These are phyloP conservation scores for Phytophthora pini DNA, from an alignment of 352 stramenopile species.

Conservation along the genomic window DNA sequence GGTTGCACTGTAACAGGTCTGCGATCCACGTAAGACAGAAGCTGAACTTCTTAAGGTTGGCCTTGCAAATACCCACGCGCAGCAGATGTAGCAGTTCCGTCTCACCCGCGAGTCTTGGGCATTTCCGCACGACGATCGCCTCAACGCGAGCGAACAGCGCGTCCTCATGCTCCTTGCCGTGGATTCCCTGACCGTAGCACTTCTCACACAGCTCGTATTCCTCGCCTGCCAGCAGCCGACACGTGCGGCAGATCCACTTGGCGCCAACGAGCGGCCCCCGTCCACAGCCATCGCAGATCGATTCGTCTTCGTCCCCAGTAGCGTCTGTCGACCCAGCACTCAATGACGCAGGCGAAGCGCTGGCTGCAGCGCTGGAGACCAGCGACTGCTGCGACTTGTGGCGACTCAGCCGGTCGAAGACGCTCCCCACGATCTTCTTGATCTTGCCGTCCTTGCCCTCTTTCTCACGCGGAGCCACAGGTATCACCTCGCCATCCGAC, in stretches of 20 bases:
- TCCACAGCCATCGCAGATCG: conserved; percentile 71
- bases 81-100: conserved; percentile 66
- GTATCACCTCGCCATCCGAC: conserved; percentile 33
- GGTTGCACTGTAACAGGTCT: conserved; percentile 67
- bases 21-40: conserved; percentile 86
- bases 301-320: conserved; percentile 53
- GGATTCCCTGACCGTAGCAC: conserved; percentile 75
- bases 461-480: conserved; percentile 30
- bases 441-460: conserved; percentile 67
- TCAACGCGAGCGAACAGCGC: conserved; percentile 70
- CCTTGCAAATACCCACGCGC: conserved; percentile 79
- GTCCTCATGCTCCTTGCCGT: conserved; percentile 74
- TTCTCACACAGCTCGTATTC: conserved; percentile 77
- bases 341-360: conserved; percentile 22
- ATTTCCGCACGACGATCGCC: conserved; percentile 70
- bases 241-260: conserved; percentile 80
- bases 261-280: conserved; percentile 51
- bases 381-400: conserved; percentile 62
- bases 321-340: conserved; percentile 14
- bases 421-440: conserved; percentile 81
- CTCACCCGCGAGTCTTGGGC: conserved; percentile 53
- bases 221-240: conserved; percentile 48
- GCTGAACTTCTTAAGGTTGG: conserved; percentile 83
- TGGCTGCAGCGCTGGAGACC: conserved; percentile 13
- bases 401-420: conserved; percentile 73